A percentile compares a stretch with the other conserved stretches of the same genome.
Evolutionary conservation across 305 asterid genomes (phyloP).

Genomic region (Rubia tinctorum): DNA sequence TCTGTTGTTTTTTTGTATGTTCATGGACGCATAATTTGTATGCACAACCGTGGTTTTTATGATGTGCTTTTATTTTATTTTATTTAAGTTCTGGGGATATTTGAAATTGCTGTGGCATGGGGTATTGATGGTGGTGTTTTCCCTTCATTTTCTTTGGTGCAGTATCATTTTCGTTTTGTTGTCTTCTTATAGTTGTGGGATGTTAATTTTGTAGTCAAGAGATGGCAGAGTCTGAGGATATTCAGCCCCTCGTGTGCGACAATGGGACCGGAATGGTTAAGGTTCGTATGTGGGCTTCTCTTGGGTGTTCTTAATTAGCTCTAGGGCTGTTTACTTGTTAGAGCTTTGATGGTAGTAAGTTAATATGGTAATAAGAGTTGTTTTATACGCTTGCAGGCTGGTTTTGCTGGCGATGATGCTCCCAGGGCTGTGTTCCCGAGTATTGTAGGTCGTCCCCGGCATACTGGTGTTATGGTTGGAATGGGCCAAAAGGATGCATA

Average conservation of each 20-base stretch:
- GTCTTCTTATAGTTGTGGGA: not conserved
- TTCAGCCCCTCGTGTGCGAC: conserved; percentile 63
- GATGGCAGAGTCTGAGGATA: conserved; percentile 62
- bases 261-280: conserved; percentile 71
- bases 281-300: conserved; percentile 19
- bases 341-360: not conserved
- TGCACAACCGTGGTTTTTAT: not conserved
- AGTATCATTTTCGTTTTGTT: not conserved
- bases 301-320: not conserved
- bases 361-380: not conserved
- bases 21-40: not conserved
- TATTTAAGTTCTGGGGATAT: not conserved
- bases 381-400: conserved; percentile 36
- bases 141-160: not conserved
- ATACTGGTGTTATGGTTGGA: conserved; percentile 69
- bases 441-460: conserved; percentile 62
- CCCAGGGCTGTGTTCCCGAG: conserved; percentile 74
- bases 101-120: not conserved
- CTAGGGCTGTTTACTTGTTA: not conserved
- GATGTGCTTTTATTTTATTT: not conserved
- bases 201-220: conserved; percentile 22
- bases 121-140: not conserved
- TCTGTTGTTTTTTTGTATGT: conserved; percentile 9
- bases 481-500: conserved; percentile 66
- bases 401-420: conserved; percentile 77